Evolutionary conservation across 2,329 filamentous ascomycete genomes (phyloP), one percentile per base, ranked within the genome.

Genomic region (Cercospora sp.): DNA sequence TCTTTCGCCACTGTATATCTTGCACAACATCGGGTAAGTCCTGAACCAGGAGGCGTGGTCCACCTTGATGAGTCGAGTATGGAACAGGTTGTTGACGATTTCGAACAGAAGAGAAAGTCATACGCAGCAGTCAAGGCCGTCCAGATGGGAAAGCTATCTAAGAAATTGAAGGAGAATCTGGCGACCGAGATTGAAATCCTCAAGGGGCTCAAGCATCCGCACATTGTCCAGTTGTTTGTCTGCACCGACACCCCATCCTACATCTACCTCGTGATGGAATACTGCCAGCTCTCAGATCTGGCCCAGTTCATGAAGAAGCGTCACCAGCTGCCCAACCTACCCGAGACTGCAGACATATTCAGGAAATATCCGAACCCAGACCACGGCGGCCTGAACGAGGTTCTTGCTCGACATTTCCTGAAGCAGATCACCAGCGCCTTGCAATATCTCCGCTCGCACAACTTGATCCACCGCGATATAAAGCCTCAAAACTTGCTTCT

Each of bases 241-340:
- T 97, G 94, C 82, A 87, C 94, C 79, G 94, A 98, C 80, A 91
- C 92, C 0, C 84, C 88, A 3, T 90, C 90, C 24, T 92, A 97
- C 77, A 97, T 98, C 81, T 95, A 99, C 81, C 87, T 99, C 67
- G 90, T 98, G 71, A 99, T 98, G 94, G 95, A 99, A 82, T 98
- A 96, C 81, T 98, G 95, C 82, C 93, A 97, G 78, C 87, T 99
- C 49, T 94, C 95, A 24, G 95, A 99, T 78, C 82, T 99, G 67
- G 97, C 95, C 10, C 86, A 94, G 64, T 98, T 99, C 81, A 97
- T 99, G 82, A 97, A 95, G 85, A 96, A 95, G 82, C 88, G 94
- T 69, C 89, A 94, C 69, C 91, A 90, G 77, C 87, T 97, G 57
- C 86, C 85, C 55, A 90, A 90, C 61, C 91, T 97, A 78, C 89